A percentile compares a stretch with the other conserved stretches of the same genome.
Evolutionary conservation across 495 filamentous ascomycete genomes (phyloP).

Genomic region (Hyaloscypha hepaticicola): DNA sequence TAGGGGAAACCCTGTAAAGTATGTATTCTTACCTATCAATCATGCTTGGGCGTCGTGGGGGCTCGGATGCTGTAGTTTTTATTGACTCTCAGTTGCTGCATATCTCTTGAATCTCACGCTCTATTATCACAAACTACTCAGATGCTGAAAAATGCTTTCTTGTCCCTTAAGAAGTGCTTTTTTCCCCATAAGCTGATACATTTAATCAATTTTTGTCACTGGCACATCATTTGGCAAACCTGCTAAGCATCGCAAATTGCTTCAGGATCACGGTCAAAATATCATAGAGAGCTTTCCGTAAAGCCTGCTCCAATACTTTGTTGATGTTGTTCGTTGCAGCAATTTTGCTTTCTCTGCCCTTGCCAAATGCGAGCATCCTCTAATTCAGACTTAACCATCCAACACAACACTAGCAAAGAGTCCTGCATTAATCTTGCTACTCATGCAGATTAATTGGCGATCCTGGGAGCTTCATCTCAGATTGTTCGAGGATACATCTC

Average conservation of each 20-base stretch:
- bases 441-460: not conserved
- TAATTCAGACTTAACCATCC: not conserved
- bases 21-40: too few relatives aligned
- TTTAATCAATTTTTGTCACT: not conserved
- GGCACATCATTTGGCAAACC: not conserved
- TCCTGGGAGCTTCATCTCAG: not conserved
- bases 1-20: too few relatives aligned
- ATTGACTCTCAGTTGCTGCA: too few relatives aligned
- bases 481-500: not conserved
- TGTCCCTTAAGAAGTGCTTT: too few relatives aligned
- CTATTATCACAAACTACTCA: too few relatives aligned
- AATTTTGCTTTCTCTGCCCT: not conserved
- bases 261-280: not conserved
- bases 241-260: not conserved
- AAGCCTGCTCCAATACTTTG: not conserved
- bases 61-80: too few relatives aligned
- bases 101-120: too few relatives aligned
- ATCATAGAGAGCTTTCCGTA: not conserved
- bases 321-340: not conserved
- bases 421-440: not conserved
- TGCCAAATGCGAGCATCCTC: not conserved
- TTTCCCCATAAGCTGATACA: not conserved
- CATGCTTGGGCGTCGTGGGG: too few relatives aligned
- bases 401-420: not conserved
- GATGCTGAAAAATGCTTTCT: not conserved